These are phyloP conservation scores for Fusarium chaquense DNA, from an alignment of 2,329 filamentous ascomycete genomes.

Conservation along the genomic window DNA sequence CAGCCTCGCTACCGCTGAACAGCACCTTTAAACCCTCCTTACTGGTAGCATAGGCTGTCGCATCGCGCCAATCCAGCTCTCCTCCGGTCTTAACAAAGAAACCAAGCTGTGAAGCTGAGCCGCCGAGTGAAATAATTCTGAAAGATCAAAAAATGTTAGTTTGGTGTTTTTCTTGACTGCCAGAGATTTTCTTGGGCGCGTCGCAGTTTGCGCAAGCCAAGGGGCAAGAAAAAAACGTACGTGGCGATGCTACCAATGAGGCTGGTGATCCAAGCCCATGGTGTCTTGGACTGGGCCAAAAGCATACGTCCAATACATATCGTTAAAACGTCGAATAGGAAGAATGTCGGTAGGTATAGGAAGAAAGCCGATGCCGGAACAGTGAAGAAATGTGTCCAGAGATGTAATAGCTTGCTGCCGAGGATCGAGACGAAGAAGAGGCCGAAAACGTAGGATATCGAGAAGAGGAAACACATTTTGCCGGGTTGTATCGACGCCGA, in stretches of 20 bases:
- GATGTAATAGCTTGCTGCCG: constrained; percentile 48
- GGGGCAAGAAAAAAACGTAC: constrained; percentile 37
- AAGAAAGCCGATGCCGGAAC: constrained; percentile 48
- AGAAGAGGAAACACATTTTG: constrained; percentile 42
- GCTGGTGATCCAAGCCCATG: constrained; percentile 39
- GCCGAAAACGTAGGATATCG: constrained; percentile 48
- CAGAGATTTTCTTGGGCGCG: neutral
- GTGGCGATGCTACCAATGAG: constrained; percentile 42
- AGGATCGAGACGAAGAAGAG: constrained; percentile 48
- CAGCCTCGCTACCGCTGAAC: constrained; percentile 48
- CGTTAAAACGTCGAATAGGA: constrained; percentile 47
- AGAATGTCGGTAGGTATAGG: constrained; percentile 51
- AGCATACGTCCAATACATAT: constrained; percentile 46
- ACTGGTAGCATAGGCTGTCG: constrained; percentile 47
- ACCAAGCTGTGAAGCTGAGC: constrained; percentile 50
- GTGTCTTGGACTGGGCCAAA: constrained; percentile 40
- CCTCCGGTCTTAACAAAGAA: constrained; percentile 51
- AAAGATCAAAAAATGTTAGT: constrained; percentile 12
- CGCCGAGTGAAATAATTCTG: constrained; percentile 47
- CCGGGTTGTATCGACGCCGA: constrained; percentile 1
- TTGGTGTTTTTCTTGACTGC: neutral
- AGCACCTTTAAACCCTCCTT: constrained; percentile 51
- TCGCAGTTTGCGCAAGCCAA: neutral
- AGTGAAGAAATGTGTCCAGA: constrained; percentile 45
- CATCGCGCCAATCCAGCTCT: constrained; percentile 52